Conservation (phyloP, 2,329 filamentous ascomycete genomes). For the Botrytis fragariae region DNA sequence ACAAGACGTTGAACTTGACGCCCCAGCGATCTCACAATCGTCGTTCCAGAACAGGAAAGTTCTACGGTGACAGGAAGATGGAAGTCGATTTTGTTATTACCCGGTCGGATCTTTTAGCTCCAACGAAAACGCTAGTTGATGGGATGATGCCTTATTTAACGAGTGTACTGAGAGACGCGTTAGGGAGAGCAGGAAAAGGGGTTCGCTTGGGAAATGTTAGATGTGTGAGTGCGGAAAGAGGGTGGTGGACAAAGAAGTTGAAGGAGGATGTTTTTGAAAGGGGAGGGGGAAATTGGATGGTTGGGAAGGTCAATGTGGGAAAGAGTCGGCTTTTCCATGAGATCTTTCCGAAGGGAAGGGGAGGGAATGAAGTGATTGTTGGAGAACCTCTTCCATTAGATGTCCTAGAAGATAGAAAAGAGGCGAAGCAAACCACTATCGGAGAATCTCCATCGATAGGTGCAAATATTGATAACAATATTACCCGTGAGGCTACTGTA, state of each 20-base stretch:
- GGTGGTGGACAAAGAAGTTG: constrained; percentile 87
- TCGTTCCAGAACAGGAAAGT: constrained; percentile 66
- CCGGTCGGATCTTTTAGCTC: constrained; percentile 79
- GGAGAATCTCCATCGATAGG: neutral
- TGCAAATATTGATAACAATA: neutral
- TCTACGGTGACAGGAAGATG: constrained; percentile 63
- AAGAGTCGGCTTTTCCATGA: constrained; percentile 90
- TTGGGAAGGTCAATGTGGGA: constrained; percentile 97
- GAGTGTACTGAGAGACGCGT: constrained; percentile 70
- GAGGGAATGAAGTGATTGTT: constrained; percentile 25
- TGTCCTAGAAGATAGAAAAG: neutral
- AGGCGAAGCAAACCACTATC: neutral
- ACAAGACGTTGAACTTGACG: constrained; percentile 66
- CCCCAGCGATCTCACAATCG: constrained; percentile 78
- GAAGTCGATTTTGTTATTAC: constrained; percentile 92
- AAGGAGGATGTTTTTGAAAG: constrained; percentile 82
- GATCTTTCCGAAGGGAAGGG: constrained; percentile 75
- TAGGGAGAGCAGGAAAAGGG: constrained; percentile 65
- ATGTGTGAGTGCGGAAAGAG: constrained; percentile 80
- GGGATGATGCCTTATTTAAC: constrained; percentile 80
- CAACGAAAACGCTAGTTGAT: constrained; percentile 80
- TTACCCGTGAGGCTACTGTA: neutral
- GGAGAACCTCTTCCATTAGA: constrained; percentile 3
- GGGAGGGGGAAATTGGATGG: constrained; percentile 88
- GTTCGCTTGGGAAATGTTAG: constrained; percentile 84